These are phyloP conservation scores for Pseudopithomyces chartarum DNA, from an alignment of 2,329 filamentous ascomycete species.

Conservation along the genomic window DNA sequence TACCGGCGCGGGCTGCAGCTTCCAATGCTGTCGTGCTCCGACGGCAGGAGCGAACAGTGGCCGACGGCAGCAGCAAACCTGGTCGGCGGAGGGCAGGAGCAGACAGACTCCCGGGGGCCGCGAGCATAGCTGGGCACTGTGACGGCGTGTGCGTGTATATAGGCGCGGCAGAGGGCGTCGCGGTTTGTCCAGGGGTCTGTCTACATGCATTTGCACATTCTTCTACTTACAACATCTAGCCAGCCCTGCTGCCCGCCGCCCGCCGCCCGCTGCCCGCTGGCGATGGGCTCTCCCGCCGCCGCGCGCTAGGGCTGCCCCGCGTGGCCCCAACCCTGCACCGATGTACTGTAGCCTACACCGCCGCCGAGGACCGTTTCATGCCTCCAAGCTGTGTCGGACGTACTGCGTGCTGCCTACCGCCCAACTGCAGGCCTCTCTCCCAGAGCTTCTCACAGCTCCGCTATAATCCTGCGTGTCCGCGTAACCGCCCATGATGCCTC, in stretches of 20 bases:
- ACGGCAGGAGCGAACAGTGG: neutral
- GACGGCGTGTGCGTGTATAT: neutral
- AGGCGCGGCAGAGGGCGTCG: too few species aligned
- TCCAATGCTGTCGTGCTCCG: neutral
- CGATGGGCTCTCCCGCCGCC: neutral
- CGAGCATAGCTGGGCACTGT: neutral
- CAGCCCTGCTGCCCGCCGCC: neutral
- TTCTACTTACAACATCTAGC: too few species aligned
- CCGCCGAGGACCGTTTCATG: slow-evolving; percentile 9
- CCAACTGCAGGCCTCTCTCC: slow-evolving; percentile 14
- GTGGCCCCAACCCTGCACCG: neutral
- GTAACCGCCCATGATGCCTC: slow-evolving; percentile 11
- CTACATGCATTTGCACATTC: too few species aligned
- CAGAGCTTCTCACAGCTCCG: slow-evolving; percentile 6
- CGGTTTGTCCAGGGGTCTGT: too few species aligned
- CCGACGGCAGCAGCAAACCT: slow-evolving; percentile 1
- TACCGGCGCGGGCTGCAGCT: neutral
- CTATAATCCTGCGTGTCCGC: slow-evolving; percentile 17
- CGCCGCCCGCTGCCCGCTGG: neutral
- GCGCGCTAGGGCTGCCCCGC: neutral
- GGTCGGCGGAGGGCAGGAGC: neutral
- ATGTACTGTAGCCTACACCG: slow-evolving; percentile 2
- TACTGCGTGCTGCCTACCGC: slow-evolving; percentile 15
- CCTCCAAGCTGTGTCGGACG: neutral
- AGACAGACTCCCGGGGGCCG: neutral